Percentiles rank a stretch among this genome's conserved stretches.
Conservation (phyloP, 1,284 basidiomycete genomes). For the Retiboletus flavoniger region DNA sequence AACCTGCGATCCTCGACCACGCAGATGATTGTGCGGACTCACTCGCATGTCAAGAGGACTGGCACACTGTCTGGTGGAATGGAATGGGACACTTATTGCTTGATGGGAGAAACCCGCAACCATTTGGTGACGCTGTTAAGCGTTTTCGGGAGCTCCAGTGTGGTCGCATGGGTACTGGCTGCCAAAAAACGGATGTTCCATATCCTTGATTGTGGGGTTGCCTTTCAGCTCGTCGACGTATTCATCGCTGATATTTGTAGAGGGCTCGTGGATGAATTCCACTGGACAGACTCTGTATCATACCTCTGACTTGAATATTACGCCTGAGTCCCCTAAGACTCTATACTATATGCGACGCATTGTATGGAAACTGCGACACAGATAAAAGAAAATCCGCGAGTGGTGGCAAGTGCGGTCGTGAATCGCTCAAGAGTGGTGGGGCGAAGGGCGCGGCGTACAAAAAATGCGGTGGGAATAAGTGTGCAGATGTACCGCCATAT, state of each 20-base stretch:
- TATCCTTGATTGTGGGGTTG: not conserved
- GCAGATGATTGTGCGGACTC: slow-evolving; percentile 1
- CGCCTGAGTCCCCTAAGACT: too few species aligned
- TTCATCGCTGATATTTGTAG: not conserved
- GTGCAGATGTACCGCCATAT: too few species aligned
- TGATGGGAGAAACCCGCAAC: slow-evolving; percentile 6
- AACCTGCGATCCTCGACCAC: slow-evolving; percentile 7
- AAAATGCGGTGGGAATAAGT: too few species aligned
- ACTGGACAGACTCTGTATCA: too few species aligned
- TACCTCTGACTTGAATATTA: too few species aligned
- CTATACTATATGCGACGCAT: too few species aligned
- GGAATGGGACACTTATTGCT: slow-evolving; percentile 15
- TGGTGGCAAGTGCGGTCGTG: too few species aligned
- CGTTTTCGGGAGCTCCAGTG: not conserved
- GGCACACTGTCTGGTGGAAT: slow-evolving; percentile 17
- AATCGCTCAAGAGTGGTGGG: too few species aligned
- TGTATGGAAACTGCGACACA: too few species aligned
- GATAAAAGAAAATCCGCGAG: too few species aligned
- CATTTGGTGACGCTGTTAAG: not conserved
- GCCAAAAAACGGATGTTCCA: not conserved
- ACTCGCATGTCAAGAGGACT: slow-evolving; percentile 6
- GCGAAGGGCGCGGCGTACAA: too few species aligned
- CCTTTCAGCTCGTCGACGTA: not conserved
- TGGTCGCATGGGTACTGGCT: not conserved
- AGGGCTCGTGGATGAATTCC: too few species aligned